A percentile compares a stretch with the other conserved stretches of the same genome.
Conservation (phyloP, 768 basidiomycete species). For the Lentinula edodes region DNA sequence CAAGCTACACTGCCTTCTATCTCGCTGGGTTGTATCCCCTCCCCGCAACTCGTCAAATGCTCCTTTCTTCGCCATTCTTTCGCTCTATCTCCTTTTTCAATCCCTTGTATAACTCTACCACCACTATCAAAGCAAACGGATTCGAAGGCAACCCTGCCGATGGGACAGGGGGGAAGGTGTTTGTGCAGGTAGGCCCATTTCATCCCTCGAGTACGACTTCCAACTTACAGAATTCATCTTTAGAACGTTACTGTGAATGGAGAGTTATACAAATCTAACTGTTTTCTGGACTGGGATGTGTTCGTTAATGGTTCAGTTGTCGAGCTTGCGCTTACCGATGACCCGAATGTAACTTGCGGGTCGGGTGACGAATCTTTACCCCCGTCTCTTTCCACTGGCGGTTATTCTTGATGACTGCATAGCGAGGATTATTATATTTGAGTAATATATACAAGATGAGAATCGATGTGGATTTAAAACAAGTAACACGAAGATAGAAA, state of each 20-base stretch:
- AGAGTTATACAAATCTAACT: constrained; percentile 52
- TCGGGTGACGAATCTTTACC: constrained; percentile 39
- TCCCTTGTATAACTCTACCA: constrained; percentile 50
- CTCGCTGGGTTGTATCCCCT: constrained; percentile 58
- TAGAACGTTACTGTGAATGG: constrained; percentile 58
- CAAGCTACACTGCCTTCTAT: constrained; percentile 53
- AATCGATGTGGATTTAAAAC: too few relatives aligned
- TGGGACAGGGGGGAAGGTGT: constrained; percentile 50
- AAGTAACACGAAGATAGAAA: too few relatives aligned
- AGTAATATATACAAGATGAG: too few relatives aligned
- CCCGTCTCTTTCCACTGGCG: constrained; percentile 62
- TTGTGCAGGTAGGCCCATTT: constrained; percentile 37
- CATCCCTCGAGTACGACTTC: not conserved
- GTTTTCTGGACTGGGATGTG: constrained; percentile 63
- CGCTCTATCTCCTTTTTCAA: constrained; percentile 56
- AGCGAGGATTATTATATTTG: too few relatives aligned
- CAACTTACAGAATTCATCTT: not conserved
- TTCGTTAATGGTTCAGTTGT: constrained; percentile 47
- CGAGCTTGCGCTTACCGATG: constrained; percentile 49
- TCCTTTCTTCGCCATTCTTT: constrained; percentile 61
- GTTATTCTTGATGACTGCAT: constrained; percentile 29
- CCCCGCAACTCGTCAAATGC: constrained; percentile 53
- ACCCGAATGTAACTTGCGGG: constrained; percentile 50
- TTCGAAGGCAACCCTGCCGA: constrained; percentile 46
- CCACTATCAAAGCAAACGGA: constrained; percentile 44